Evolutionary conservation across 2,329 filamentous ascomycete species (phyloP), one percentile per base, ranked within the genome.

Genomic region (Colletotrichum agaves): DNA sequence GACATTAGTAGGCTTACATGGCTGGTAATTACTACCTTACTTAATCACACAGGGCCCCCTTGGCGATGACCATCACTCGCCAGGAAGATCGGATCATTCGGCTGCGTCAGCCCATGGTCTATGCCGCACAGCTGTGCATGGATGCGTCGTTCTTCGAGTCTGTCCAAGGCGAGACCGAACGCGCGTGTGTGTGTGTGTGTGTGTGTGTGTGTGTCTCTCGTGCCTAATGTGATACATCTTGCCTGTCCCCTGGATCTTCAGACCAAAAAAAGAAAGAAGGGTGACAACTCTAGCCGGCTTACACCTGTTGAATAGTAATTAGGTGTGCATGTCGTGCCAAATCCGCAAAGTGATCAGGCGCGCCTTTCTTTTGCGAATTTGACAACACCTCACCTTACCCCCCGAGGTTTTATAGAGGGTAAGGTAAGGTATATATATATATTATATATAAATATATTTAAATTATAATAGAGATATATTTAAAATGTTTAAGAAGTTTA

Each of bases 111-210:
- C 58, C 44, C 39, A 35, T 13, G 44, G 13, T 13, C 44, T 46
- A 13, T 41, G 37, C n/a, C 21, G 13, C 35, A 37, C 58, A 61
- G 58, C 58, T 52, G 46, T 17, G 46, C 58, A 61, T 61, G 58
- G 58, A 21, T 50, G 19, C 23, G 33, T 39, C 27, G 27, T 35
- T 37, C 43, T 15, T 17, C 12, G 8, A 35, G 13, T 13, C 33
- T 12, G 5, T 12, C 19, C 23, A 31, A 41, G 55, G 35, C 39
- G 23, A 47, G 43, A 49, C 49, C 56, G 56, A 47, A 43, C 12
- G 17, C 17, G 37, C 37, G 52, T 43, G 35, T n/a, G n/a, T n/a
- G 23, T 27, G 15, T 17, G 37, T 37, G 39, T 39, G 31, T 39
- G 21, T 23, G 3, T 23, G 21, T 4, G 21, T 23, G 21, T 27